Evolutionary conservation across 768 basidiomycete genomes (phyloP), one percentile per base, ranked within the genome.

Genomic region (Rhodosporidiobolus odoratus): DNA sequence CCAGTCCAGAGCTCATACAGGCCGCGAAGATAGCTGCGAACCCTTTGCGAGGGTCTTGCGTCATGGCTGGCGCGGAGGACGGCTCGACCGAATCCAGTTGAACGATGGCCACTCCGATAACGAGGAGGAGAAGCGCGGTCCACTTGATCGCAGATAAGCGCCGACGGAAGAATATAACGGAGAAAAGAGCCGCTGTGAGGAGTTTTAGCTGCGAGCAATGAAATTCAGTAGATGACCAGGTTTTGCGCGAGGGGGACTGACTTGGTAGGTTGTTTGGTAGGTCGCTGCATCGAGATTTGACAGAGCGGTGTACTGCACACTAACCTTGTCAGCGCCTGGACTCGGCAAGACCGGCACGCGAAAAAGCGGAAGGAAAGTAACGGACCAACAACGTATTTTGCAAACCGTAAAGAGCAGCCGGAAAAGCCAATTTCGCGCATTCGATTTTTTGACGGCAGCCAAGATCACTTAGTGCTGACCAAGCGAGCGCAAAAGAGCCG

Each of bases 221-320:
- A 21, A n/a, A n/a, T 38, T 41, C 53, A 25, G 45, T 15, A 2
- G 2, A 37, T 50, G 65, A 32, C n/a, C 12, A 3, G 9, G 47
- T 8, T 16, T 16, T 15, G 3, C 3, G 32, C 6, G 15, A 35
- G 30, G 5, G 2, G 23, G 41, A 27, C 34, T 6, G 4, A 53
- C 58, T 38, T 95, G 94, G 83, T 91, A 97, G 74, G 96, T 93
- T 45, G 92, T 94, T 67, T 95, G 93, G 80, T 95, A 97, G n/a
- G 92, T 93, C n/a, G 92, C 91, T 25, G 90, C 92, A 70, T 91
- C 88, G 67, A 97, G 82, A 79, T 97, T 96, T 45, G 89, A 88
- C 12, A 89, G 89, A 37, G 93, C 93, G 61, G 91, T 87, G 80
- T 91, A 96, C 81, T 95, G 92, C 32, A n/a, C n/a, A n/a, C n/a